Percentiles rank a stretch among this genome's conserved stretches.
Evolutionary conservation across 2,329 filamentous ascomycete genomes (phyloP).

Genomic region (Hymenoscyphus infarciens): DNA sequence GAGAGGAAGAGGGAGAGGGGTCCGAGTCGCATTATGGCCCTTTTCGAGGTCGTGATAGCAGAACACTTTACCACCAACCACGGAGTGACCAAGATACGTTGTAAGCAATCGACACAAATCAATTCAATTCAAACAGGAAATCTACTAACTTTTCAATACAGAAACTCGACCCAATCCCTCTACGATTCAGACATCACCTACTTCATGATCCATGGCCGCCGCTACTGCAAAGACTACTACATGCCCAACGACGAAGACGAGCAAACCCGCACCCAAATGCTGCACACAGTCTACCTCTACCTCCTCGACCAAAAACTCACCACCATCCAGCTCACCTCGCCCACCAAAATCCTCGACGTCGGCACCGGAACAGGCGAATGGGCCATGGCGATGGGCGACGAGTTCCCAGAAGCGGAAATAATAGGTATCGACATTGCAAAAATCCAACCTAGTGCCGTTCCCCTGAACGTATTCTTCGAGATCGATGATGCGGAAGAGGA

Average conservation of each 20-base stretch:
- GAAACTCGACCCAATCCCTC: conserved; percentile 34
- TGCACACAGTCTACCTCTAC: conserved; percentile 30
- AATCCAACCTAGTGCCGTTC: conserved; percentile 56
- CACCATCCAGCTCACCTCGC: conserved; percentile 39
- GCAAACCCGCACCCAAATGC: conserved; percentile 30
- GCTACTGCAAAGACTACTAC: conserved; percentile 46
- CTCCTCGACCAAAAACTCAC: conserved; percentile 31
- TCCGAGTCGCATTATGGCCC: neutral
- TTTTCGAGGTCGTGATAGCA: conserved; percentile 9
- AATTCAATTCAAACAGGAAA: neutral
- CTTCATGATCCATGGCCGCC: conserved; percentile 47
- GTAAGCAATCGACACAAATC: conserved; percentile 16
- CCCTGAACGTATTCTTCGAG: conserved; percentile 60
- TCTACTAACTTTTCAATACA: conserved; percentile 10
- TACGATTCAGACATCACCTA: conserved; percentile 33
- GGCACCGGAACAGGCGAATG: conserved; percentile 62
- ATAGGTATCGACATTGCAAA: conserved; percentile 58
- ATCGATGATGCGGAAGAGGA: conserved; percentile 54
- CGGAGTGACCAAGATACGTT: conserved; percentile 25
- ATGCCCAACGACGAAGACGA: conserved; percentile 36
- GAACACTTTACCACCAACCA: conserved; percentile 22
- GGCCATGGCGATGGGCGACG: conserved; percentile 57
- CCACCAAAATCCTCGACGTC: conserved; percentile 40
- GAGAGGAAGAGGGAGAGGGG: neutral
- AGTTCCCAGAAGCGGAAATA: conserved; percentile 46